Evolutionary conservation across 2,329 filamentous ascomycete genomes (phyloP), one percentile per base, ranked within the genome.

Genomic region (Fusarium proliferatum): DNA sequence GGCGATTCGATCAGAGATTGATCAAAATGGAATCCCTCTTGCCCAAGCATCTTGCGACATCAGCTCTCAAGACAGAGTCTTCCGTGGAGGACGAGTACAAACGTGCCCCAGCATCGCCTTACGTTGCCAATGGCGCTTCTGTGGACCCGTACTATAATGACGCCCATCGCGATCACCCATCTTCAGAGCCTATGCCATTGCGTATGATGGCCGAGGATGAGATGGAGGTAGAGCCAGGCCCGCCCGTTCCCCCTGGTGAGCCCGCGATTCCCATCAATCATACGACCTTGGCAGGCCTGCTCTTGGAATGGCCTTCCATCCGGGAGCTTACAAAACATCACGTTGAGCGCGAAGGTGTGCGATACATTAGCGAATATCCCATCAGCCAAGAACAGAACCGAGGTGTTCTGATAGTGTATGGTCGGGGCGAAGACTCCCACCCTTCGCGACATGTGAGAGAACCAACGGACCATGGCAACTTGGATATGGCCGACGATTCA

Each of bases 271-370:
- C 94, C 2, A 89, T 91, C 34, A 94, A 97, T 74, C 96, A 98
- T 79, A 97, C 94, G 0, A 98, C 95, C 1, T 90, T 94, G n/a
- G 95, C 95, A 2, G 94, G 96, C 57, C 89, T 95, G 71, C 85
- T 98, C 23, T 84, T 98, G 34, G 86, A 88, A 52, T 95, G 93
- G 91, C 88, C 88, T 1, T 88, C 91, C 0, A 94, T 96, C 61
- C 83, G 86, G 79, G 83, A 87, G 70, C 79, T 98, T 79, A 90
- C 94, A 39, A 85, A 79, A 69, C 82, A 81, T 55, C 84, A 85
- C 33, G 80, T 90, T 61, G 81, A 85, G 28, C 80, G 79, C 5
- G 84, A 87, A 59, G 86, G 85, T 36, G 85, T 91, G 77, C 84
- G 86, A 38, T 86, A 87, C 59, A 86, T 91, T 33, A 88, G 90